Percentiles rank a stretch among this genome's conserved stretches.
Conservation (phyloP, 805 yeast genomes). For the Pichia kluyveri region DNA sequence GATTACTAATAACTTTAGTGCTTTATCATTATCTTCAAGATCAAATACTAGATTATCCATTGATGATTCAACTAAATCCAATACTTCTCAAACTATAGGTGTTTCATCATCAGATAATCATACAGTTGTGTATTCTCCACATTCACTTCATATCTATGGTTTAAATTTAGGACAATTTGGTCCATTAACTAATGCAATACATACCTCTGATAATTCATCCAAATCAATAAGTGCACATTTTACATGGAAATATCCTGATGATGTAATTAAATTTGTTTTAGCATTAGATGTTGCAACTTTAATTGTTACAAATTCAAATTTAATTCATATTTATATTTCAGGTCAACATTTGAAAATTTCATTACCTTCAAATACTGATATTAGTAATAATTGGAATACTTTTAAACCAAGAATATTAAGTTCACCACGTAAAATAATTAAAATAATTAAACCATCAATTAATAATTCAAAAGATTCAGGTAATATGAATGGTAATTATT, state of each 20-base stretch:
- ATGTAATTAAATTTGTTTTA: constrained; percentile 41
- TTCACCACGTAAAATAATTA: constrained; percentile 25
- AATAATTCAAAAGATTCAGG: not conserved
- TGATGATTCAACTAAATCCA: not conserved
- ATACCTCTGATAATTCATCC: constrained; percentile 29
- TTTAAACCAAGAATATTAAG: constrained; percentile 48
- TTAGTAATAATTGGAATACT: constrained; percentile 38
- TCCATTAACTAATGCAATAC: constrained; percentile 6
- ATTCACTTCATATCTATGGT: constrained; percentile 61
- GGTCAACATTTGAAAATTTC: constrained; percentile 45
- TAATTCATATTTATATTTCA: constrained; percentile 51
- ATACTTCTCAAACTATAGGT: constrained; percentile 26
- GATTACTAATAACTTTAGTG: not conserved
- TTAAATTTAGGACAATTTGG: constrained; percentile 79
- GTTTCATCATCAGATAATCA: constrained; percentile 60
- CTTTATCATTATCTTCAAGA: not conserved
- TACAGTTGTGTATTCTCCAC: constrained; percentile 46
- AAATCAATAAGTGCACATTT: constrained; percentile 23
- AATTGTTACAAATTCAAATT: constrained; percentile 48
- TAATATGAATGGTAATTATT: constrained; percentile 29
- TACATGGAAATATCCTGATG: constrained; percentile 35
- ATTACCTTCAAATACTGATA: constrained; percentile 26
- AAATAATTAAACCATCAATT: constrained; percentile 24
- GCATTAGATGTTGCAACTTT: constrained; percentile 67
- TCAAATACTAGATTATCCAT: not conserved